Percentiles rank a stretch among this genome's conserved stretches.
Conservation (phyloP, 495 filamentous ascomycete genomes). For the Bacidia gigantensis region DNA sequence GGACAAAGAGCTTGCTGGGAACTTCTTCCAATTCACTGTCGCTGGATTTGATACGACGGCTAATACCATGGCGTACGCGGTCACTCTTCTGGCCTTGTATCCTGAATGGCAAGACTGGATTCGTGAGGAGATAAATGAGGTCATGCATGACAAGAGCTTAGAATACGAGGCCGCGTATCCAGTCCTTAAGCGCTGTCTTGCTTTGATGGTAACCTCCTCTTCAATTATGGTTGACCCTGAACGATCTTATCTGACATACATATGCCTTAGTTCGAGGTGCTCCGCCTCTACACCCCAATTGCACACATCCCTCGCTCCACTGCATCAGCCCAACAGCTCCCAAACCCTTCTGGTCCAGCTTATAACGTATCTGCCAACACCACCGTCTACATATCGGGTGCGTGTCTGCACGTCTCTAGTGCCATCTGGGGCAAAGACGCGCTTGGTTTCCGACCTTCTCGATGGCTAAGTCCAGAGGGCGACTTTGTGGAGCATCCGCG, state of each 20-base stretch:
- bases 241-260: not conserved
- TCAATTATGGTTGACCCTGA: not conserved
- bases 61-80: constrained; percentile 10
- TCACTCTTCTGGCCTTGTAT: constrained; percentile 15
- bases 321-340: constrained; percentile 6
- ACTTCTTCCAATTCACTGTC: constrained; percentile 17
- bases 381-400: constrained; percentile 16
- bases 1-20: constrained; percentile 17
- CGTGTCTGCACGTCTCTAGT: constrained; percentile 24
- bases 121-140: constrained; percentile 16
- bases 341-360: constrained; percentile 12
- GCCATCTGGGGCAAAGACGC: constrained; percentile 33
- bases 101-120: constrained; percentile 20
- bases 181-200: constrained; percentile 9
- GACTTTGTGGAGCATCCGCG: not conserved
- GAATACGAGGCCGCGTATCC: constrained; percentile 20
- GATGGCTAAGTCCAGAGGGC: constrained; percentile 24
- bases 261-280: constrained; percentile 26
- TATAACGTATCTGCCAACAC: constrained; percentile 20
- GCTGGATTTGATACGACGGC: constrained; percentile 20
- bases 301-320: constrained; percentile 27
- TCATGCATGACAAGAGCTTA: constrained; percentile 23
- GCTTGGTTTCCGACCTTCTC: constrained; percentile 30
- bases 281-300: constrained; percentile 34
- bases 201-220: constrained; percentile 11